Base-by-base conservation (phyloP, 129 eudicot genomes). In the Centaurea solstitialis region DNA sequence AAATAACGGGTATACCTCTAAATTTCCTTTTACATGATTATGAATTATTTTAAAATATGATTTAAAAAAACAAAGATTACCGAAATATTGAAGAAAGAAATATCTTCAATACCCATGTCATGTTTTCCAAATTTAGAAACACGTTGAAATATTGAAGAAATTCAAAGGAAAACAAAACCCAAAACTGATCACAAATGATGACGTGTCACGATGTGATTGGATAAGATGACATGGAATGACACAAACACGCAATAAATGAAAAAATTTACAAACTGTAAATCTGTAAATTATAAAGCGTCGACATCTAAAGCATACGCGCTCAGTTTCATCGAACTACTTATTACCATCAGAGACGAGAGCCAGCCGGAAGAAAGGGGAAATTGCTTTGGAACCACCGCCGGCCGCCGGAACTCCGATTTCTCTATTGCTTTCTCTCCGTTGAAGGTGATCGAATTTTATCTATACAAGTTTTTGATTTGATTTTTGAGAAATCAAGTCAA, bases 161-260 rank as follows among this genome's bases (percentile, higher is more conserved):
- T 26, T 23, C 23, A 57, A 18, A 68, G 7, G 18, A 45, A 40
- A 30, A 45, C 6, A 0, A 15, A 12, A 62, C n/a, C 15, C 20
- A 35, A 47, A 74, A 30, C 24, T 6, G 40, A 33, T n/a, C 38
- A 5, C 17, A 50, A 30, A 69, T 9, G 13, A 1, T 2, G 7
- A 82, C 85, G 81, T 82, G 85, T 37, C 67, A 69, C 5, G 2
- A 5, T 9, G 0, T 26, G 23, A 82, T 82, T 82, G 85, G 85
- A 22, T 7, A 2, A 5, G 43, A 59, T 76, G 85, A 75, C 80
- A 75, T 9, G 80, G 23, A 81, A 66, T 81, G 85, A 76, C 81
- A 75, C 61, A 30, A 76, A 81, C 39, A 37, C 24, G 37, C 85
- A 76, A 69, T 82, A 23, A 82, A 76, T 69, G 72, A 38, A 70